Conservation (phyloP, 2,329 filamentous ascomycete species). For the Cytospora mali region DNA sequence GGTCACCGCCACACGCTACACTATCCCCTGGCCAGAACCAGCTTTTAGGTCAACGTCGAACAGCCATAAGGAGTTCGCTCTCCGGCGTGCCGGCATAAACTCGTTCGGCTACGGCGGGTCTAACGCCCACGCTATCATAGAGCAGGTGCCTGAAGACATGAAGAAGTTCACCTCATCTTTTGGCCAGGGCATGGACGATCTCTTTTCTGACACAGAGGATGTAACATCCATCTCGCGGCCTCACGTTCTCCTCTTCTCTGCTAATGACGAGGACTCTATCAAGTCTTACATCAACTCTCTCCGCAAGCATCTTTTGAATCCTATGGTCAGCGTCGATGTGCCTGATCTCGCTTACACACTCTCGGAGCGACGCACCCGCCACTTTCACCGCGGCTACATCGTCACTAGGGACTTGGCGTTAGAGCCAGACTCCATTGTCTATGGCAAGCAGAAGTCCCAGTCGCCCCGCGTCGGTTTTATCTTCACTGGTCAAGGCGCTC, state of each 20-base stretch:
- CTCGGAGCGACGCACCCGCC: background rate
- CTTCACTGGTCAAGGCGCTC: constrained; percentile 25
- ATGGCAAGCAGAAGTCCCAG: background rate
- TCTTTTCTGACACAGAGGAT: background rate
- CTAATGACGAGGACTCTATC: constrained; percentile 28
- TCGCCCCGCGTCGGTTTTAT: background rate
- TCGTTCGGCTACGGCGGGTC: background rate
- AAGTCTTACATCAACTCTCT: constrained; percentile 18
- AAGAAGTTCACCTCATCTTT: background rate
- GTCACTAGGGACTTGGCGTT: background rate
- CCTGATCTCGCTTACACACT: background rate
- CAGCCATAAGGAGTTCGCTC: background rate
- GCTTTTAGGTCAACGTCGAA: background rate
- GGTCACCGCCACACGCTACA: background rate
- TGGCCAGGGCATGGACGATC: background rate
- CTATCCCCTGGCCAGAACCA: background rate
- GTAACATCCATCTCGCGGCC: constrained; percentile 1
- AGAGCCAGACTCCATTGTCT: too few species aligned
- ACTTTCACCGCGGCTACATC: background rate
- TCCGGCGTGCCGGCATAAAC: constrained; percentile 3
- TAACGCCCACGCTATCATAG: constrained; percentile 9
- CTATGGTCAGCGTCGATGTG: background rate
- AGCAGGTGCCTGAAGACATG: background rate
- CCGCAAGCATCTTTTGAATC: background rate
- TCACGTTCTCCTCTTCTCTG: constrained; percentile 23